Evolutionary conservation across 805 yeast species (phyloP).

Genomic region (Ascoidea tarda): DNA sequence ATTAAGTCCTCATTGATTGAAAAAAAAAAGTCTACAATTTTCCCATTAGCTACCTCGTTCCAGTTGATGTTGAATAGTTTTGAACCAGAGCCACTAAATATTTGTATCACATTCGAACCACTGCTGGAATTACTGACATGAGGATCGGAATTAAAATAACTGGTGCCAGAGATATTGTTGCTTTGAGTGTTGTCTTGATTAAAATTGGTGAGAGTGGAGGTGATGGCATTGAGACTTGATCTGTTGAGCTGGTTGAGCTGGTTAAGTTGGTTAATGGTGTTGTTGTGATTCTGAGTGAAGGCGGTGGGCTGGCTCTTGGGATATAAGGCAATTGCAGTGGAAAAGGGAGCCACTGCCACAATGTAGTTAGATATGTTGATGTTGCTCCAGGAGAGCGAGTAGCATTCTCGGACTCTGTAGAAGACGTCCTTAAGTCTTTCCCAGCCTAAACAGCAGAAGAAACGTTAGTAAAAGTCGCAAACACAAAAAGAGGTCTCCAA

Average conservation of each 20-base stretch:
- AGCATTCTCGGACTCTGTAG: conserved; percentile 49
- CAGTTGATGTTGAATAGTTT: conserved; percentile 20
- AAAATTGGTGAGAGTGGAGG: conserved; percentile 4
- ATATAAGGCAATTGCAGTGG: conserved; percentile 41
- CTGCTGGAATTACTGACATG: conserved; percentile 5
- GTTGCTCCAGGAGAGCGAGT: conserved; percentile 36
- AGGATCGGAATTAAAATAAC: conserved; percentile 1
- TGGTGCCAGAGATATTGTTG: neutral
- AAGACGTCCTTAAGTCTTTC: conserved; percentile 61
- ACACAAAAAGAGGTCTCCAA: conserved; percentile 3
- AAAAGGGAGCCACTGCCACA: conserved; percentile 35
- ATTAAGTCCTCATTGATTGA: conserved; percentile 37
- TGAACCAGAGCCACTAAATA: conserved; percentile 22
- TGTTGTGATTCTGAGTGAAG: no score
- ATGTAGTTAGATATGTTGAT: conserved; percentile 25
- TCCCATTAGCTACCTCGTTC: conserved; percentile 33
- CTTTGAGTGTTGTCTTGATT: conserved; percentile 2
- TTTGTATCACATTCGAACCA: conserved; percentile 10
- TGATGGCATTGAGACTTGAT: neutral
- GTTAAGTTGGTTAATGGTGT: neutral
- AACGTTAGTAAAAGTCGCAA: conserved; percentile 6
- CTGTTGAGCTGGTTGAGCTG: neutral
- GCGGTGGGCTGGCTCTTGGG: conserved; percentile 16
- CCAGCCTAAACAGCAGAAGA: conserved; percentile 33
- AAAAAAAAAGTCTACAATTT: conserved; percentile 41